Percentiles rank a stretch among this genome's conserved stretches.
These are phyloP conservation scores for Ilyonectria robusta DNA, from an alignment of 2,329 filamentous ascomycete genomes.

Conservation along the genomic window DNA sequence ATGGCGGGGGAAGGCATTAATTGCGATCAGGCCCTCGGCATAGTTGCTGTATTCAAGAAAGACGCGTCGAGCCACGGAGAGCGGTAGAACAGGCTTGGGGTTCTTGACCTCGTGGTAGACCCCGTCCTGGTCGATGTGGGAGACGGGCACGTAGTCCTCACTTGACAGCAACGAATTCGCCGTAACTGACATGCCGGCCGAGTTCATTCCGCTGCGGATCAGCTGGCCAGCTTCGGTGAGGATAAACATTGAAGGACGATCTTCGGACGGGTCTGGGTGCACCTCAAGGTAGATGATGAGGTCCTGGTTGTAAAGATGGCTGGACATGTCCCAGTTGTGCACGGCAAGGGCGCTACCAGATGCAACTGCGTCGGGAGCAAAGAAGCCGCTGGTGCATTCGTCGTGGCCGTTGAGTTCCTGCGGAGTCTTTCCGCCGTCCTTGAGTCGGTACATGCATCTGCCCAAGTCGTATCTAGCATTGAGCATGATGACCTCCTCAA, in stretches of 20 bases:
- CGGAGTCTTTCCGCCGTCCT: conserved; percentile 32
- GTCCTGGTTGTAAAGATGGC: conserved; percentile 38
- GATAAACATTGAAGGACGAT: conserved; percentile 41
- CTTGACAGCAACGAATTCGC: conserved; percentile 47
- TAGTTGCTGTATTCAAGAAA: conserved; percentile 41
- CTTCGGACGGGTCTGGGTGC: conserved; percentile 27
- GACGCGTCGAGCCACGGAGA: conserved; percentile 43
- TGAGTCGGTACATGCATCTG: conserved; percentile 7
- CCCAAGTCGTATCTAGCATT: conserved; percentile 71
- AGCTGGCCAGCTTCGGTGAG: conserved; percentile 51
- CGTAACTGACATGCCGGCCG: conserved; percentile 44
- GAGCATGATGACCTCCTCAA: conserved; percentile 67
- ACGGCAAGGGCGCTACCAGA: conserved; percentile 55
- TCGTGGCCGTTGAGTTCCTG: conserved; percentile 55
- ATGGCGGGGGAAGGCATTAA: conserved; percentile 39
- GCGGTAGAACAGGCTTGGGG: conserved; percentile 35
- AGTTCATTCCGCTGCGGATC: conserved; percentile 48
- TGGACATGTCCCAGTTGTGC: conserved; percentile 68
- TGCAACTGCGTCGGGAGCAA: conserved; percentile 20
- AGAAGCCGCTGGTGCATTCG: conserved; percentile 62
- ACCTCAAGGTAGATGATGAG: conserved; percentile 48
- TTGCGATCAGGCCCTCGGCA: conserved; percentile 31
- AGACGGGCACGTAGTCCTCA: conserved; percentile 41
- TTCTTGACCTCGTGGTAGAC: conserved; percentile 13
- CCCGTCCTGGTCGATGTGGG: conserved; percentile 7